Conservation (phyloP, 768 basidiomycete genomes). For the Ramaria sp. region DNA sequence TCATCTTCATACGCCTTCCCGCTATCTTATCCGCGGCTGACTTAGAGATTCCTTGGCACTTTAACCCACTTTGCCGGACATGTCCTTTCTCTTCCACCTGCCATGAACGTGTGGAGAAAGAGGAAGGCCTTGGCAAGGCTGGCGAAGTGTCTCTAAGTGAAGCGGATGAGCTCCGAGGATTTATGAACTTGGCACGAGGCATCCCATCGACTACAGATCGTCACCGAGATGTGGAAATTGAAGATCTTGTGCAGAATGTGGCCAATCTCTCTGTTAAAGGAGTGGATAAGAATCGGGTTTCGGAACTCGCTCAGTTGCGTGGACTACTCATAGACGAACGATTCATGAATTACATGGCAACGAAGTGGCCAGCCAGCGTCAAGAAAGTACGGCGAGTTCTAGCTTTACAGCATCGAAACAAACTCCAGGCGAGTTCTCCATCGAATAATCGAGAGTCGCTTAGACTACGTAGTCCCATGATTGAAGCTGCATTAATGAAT, state of each 20-base stretch:
- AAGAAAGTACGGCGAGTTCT: slow-evolving; percentile 34
- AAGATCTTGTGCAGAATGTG: slow-evolving; percentile 34
- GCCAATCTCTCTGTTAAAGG: slow-evolving; percentile 14
- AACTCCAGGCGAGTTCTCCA: not conserved
- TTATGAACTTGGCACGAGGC: slow-evolving; percentile 21
- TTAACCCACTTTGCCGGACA: slow-evolving; percentile 36
- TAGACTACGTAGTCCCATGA: slow-evolving; percentile 22
- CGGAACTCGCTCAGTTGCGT: not conserved
- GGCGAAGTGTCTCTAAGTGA: slow-evolving; percentile 35
- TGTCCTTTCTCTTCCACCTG: slow-evolving; percentile 33
- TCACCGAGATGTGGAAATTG: slow-evolving; percentile 30
- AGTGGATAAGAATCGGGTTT: slow-evolving; percentile 14
- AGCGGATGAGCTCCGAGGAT: slow-evolving; percentile 27
- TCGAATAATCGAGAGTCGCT: not conserved
- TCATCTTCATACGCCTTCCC: slow-evolving; percentile 36
- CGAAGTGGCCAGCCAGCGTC: slow-evolving; percentile 25
- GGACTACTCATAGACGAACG: not conserved
- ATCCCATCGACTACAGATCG: no score
- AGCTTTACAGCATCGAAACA: slow-evolving; percentile 15
- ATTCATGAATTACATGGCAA: slow-evolving; percentile 14
- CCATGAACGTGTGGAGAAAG: slow-evolving; percentile 21
- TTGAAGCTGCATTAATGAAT: slow-evolving; percentile 29
- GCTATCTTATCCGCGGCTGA: slow-evolving; percentile 24
- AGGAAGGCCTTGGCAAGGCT: slow-evolving; percentile 36
- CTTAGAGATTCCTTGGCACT: slow-evolving; percentile 34